Evolutionary conservation across 495 filamentous ascomycete species (phyloP), one percentile per base, ranked within the genome.

Genomic region (Bathelium albidoporum): DNA sequence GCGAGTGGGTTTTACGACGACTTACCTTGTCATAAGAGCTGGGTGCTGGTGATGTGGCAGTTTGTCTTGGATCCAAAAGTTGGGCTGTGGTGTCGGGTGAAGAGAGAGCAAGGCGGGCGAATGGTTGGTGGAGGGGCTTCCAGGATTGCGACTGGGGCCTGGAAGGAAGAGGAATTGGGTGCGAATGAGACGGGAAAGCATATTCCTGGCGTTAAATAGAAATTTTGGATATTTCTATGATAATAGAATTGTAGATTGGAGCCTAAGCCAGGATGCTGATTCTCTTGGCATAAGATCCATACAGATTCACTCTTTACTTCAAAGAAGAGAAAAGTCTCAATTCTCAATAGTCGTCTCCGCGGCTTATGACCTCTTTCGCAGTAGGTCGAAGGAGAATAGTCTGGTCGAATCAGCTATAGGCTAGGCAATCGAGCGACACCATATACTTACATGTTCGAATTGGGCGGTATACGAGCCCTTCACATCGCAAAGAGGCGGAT

Each of bases 391-490:
- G 83, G 63, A 96, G 71, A 68, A 96, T 88, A 16, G 91, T 96
- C 89, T 95, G 67, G 7, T 58, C 28, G n/a, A 32, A 22, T 39
- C 53, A 67, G 73, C 77, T 10, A 64, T 76, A 73, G 66, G 36
- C 32, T 34, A 65, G 24, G 11, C 34, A 49, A 20, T 22, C 3
- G 5, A 20, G 29, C 14, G 60, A 58, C 4, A 31, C 32, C 64
- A 44, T 36, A 74, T 26, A 77, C 88, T 81, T 78, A 94, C 90
- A 81, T 97, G 92, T 81, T 97, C 92, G 70, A 80, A 96, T 75
- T 97, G 92, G 65, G 92, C 92, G 22, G 91, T 95, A 73, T 94
- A 97, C 24, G 89, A 93, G 61, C 92, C 92, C 84, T 95, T 96
- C 77, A 90, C 85, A 79, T 97, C 92, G 64, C 86, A 85, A 53